Percentiles rank a stretch among this genome's conserved stretches.
These are phyloP conservation scores for Candida quercuum DNA, from an alignment of 805 yeast species.

Conservation along the genomic window DNA sequence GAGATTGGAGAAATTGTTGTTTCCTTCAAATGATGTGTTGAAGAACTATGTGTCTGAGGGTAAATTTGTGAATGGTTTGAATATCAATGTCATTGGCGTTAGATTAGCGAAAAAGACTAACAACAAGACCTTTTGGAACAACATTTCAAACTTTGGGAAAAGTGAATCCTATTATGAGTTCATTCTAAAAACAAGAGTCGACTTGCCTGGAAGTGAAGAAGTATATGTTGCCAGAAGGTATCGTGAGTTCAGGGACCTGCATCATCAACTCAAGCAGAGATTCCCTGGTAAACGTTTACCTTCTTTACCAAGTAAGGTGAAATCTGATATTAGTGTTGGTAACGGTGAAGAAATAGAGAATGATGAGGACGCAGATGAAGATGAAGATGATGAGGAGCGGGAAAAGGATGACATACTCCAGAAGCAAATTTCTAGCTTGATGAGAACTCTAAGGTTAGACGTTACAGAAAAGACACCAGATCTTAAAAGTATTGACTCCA, in stretches of 20 bases:
- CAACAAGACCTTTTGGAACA: constrained; percentile 25
- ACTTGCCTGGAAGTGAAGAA: constrained; percentile 15
- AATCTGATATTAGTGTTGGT: constrained; percentile 28
- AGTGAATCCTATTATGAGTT: constrained; percentile 21
- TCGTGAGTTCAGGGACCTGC: constrained; percentile 58
- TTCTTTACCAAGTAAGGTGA: constrained; percentile 51
- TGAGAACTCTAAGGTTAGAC: constrained; percentile 12
- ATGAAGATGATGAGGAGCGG: constrained; percentile 14
- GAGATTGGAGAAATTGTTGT: constrained; percentile 29
- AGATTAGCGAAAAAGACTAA: constrained; percentile 27
- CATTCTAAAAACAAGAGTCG: constrained; percentile 16
- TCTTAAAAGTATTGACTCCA: constrained; percentile 1
- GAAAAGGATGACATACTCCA: constrained; percentile 18
- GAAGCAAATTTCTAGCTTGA: constrained; percentile 13
- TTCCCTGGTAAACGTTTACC: constrained; percentile 71
- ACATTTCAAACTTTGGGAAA: constrained; percentile 14
- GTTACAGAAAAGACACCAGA: constrained; percentile 5
- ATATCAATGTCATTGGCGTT: constrained; percentile 67
- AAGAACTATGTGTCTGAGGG: constrained; percentile 27
- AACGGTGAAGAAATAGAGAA: too few relatives aligned
- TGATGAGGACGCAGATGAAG: constrained; percentile 17
- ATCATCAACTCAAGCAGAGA: constrained; percentile 41
- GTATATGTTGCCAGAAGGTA: constrained; percentile 51
- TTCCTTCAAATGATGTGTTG: constrained; percentile 35
- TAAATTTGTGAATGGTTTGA: constrained; percentile 46